These are phyloP conservation scores for Waitea zeae DNA, from an alignment of 1,284 basidiomycete species.

Conservation along the genomic window DNA sequence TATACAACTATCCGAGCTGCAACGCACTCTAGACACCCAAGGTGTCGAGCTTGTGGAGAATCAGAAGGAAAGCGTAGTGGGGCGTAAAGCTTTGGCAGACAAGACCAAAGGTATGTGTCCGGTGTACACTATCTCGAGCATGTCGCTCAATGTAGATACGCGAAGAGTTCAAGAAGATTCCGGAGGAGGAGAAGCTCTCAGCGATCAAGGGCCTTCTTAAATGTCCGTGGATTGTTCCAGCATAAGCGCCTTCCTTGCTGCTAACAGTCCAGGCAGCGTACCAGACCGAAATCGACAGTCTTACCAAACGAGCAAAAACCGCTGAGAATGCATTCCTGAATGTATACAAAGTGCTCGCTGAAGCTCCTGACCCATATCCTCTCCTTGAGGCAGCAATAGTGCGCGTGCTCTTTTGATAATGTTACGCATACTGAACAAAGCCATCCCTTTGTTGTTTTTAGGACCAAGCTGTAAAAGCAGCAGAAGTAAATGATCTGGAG, in stretches of 20 bases:
- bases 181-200: constrained; percentile 70
- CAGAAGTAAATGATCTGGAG: constrained; percentile 64
- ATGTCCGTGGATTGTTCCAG: constrained; percentile 22
- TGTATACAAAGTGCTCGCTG: constrained; percentile 85
- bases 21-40: constrained; percentile 80
- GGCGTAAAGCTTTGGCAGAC: constrained; percentile 85
- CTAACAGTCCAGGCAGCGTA: constrained; percentile 42
- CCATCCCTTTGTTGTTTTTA: constrained; percentile 13
- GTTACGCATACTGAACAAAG: background rate
- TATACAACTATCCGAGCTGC: constrained; percentile 79
- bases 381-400: constrained; percentile 87
- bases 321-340: constrained; percentile 90
- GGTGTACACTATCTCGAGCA: constrained; percentile 1
- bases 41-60: constrained; percentile 93
- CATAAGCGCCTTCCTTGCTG: constrained; percentile 1
- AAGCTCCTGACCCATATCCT: constrained; percentile 93
- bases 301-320: constrained; percentile 81
- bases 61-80: constrained; percentile 88
- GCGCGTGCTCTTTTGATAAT: too few relatives aligned
- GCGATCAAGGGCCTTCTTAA: constrained; percentile 83
- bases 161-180: constrained; percentile 84
- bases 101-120: constrained; percentile 65
- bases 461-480: constrained; percentile 82
- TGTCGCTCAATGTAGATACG: background rate
- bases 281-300: constrained; percentile 88